Conservation (phyloP, 202 grass and related monocot genomes). For the Alloteropsis angusta region DNA sequence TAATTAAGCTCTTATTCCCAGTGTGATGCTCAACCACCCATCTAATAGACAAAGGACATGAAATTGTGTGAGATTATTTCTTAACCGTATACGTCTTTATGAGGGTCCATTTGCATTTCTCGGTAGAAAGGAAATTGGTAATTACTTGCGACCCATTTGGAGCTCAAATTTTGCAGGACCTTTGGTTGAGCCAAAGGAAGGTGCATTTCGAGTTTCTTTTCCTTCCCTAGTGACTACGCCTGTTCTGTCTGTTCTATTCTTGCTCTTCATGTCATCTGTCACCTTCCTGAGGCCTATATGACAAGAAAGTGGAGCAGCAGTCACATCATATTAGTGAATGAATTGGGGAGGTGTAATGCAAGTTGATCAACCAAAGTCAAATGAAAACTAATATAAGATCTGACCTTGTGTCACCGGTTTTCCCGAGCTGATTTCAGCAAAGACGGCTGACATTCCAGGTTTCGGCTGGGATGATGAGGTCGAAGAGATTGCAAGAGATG, state of each 20-base stretch:
- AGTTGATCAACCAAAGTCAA: not conserved
- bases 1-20: constrained; percentile 41
- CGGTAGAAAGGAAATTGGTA: not conserved
- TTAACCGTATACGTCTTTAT: not conserved
- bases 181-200: constrained; percentile 25
- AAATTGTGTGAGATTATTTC: not conserved
- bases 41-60: not conserved
- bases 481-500: not conserved
- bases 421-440: constrained; percentile 47
- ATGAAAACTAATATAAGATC: not conserved
- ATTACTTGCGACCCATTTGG: constrained; percentile 64
- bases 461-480: constrained; percentile 33
- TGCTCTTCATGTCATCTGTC: constrained; percentile 61
- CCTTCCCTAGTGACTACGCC: constrained; percentile 23
- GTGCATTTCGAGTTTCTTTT: constrained; percentile 21
- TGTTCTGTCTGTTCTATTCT: constrained; percentile 44
- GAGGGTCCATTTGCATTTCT: not conserved
- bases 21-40: constrained; percentile 53
- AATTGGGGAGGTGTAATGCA: not conserved
- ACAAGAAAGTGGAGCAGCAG: not conserved
- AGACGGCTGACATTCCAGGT: constrained; percentile 49
- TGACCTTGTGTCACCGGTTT: constrained; percentile 42
- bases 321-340: not conserved
- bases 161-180: constrained; percentile 43
- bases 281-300: constrained; percentile 47